These are phyloP conservation scores for Penicillium sclerotigenum DNA, from an alignment of 2,329 filamentous ascomycete genomes.

Conservation along the genomic window DNA sequence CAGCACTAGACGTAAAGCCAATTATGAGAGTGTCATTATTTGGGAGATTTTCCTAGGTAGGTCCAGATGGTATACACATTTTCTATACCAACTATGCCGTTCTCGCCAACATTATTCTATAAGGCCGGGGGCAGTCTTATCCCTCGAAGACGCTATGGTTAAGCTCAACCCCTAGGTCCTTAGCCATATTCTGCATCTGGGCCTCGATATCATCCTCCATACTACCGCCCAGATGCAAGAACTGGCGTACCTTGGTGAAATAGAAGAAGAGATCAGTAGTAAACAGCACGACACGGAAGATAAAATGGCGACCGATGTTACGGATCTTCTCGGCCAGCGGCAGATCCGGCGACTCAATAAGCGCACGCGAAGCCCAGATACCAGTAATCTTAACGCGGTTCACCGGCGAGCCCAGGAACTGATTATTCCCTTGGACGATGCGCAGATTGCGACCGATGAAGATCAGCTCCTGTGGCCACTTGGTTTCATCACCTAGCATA, in stretches of 20 bases:
- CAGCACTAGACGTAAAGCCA: not conserved
- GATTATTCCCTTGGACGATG: slow-evolving; percentile 91
- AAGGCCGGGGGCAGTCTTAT: slow-evolving; percentile 38
- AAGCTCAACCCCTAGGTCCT: slow-evolving; percentile 86
- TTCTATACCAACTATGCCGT: not conserved
- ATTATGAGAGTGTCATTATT: not conserved
- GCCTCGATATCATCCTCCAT: slow-evolving; percentile 95
- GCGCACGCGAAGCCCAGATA: slow-evolving; percentile 77
- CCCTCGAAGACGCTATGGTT: slow-evolving; percentile 88
- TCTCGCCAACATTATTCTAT: not conserved
- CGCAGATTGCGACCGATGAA: slow-evolving; percentile 90
- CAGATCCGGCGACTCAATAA: slow-evolving; percentile 71
- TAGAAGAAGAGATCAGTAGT: slow-evolving; percentile 80
- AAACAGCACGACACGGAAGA: slow-evolving; percentile 77
- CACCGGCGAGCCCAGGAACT: slow-evolving; percentile 82
- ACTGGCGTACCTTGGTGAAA: slow-evolving; percentile 72
- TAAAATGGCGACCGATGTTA: slow-evolving; percentile 71
- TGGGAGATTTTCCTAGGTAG: slow-evolving; percentile 8
- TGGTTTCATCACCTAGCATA: slow-evolving; percentile 78
- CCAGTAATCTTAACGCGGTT: slow-evolving; percentile 93
- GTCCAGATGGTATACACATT: slow-evolving; percentile 3
- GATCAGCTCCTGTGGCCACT: slow-evolving; percentile 85
- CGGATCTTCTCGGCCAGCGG: slow-evolving; percentile 59
- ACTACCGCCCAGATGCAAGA: slow-evolving; percentile 70
- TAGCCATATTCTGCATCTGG: slow-evolving; percentile 81